Conservation (phyloP, 2,329 filamentous ascomycete genomes). For the Corynespora cassiicola region DNA sequence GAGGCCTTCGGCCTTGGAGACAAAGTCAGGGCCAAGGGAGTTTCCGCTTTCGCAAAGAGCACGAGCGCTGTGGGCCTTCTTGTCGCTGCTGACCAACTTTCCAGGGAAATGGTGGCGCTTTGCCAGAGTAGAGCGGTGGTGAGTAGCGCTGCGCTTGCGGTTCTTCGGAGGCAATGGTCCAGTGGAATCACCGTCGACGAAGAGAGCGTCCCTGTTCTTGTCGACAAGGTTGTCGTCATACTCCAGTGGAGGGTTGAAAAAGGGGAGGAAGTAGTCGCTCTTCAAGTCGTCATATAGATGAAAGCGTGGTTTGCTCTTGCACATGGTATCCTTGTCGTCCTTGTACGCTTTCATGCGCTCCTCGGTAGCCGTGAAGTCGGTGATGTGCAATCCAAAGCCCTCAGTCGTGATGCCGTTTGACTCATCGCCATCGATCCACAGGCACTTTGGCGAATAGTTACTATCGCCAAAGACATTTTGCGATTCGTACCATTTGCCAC, state of each 20-base stretch:
- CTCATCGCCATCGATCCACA: slow-evolving; percentile 19
- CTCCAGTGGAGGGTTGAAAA: slow-evolving; percentile 32
- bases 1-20: slow-evolving; percentile 32
- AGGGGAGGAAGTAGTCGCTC: slow-evolving; percentile 25
- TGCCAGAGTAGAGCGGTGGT: background rate
- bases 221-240: slow-evolving; percentile 23
- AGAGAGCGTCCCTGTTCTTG: slow-evolving; percentile 10
- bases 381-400: slow-evolving; percentile 21
- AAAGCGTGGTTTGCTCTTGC: slow-evolving; percentile 16
- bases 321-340: slow-evolving; percentile 14
- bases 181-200: slow-evolving; percentile 6
- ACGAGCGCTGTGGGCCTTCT: slow-evolving; percentile 36
- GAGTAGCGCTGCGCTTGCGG: slow-evolving; percentile 7
- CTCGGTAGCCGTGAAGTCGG: slow-evolving; percentile 16
- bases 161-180: slow-evolving; percentile 3
- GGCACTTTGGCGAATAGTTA: slow-evolving; percentile 14
- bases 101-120: slow-evolving; percentile 13
- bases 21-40: slow-evolving; percentile 41
- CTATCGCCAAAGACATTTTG: slow-evolving; percentile 11
- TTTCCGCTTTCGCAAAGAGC: slow-evolving; percentile 35
- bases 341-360: slow-evolving; percentile 9
- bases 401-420: slow-evolving; percentile 12
- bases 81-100: slow-evolving; percentile 7
- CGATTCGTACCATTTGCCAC: slow-evolving; percentile 17
- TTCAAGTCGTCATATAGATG: slow-evolving; percentile 25